Evolutionary conservation across 345 rosid genomes (phyloP), one percentile per base, ranked within the genome.

Genomic region (Gossypioides kirkii): DNA sequence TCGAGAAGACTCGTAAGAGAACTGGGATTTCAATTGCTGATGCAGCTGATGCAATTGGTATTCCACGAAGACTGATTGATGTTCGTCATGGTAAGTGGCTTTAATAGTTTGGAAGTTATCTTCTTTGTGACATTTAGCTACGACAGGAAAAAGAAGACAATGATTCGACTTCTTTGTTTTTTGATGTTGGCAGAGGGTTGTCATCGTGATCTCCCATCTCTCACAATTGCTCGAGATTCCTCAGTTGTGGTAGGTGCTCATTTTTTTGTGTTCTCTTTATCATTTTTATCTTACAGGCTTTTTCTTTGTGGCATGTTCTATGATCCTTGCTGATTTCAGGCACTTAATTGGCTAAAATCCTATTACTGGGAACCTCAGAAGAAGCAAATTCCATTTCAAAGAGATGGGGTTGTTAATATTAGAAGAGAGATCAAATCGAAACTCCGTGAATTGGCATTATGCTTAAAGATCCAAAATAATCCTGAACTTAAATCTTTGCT

Each of bases 171-270:
- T 50, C 32, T 60, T 54, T 25, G 14, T 41, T 77, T 54, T 55
- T 61, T 70, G 20, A 17, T 74, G 5, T 20, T 78, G 45, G 5
- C 74, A 90, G 98, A 94, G 90, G 89, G 93, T 73, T 92, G 95
- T 77, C 97, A 89, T 76, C 94, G 94, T 73, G 92, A 89, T 72
- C 90, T 92, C 14, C 97, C 96, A 64, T 75, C 98, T n/a, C 90
- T 89, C 43, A 83, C 84, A 13, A 81, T 95, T 56, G 88, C 88
- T 74, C 90, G 93, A 16, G 89, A 87, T 79, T 87, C 91, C 73
- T 84, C 99, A 17, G 72, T 79, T 72, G 84, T 88, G 92, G 98
- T 95, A 76, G 20, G 72, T 12, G 38, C 50, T 28, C 18, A 11
- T 47, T 25, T 3, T 18, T 59, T 58, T 22, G 1, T 77, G 6